Evolutionary conservation across 2,329 filamentous ascomycete species (phyloP), one percentile per base, ranked within the genome.

Genomic region (Paracorniculantispora psalliotae): DNA sequence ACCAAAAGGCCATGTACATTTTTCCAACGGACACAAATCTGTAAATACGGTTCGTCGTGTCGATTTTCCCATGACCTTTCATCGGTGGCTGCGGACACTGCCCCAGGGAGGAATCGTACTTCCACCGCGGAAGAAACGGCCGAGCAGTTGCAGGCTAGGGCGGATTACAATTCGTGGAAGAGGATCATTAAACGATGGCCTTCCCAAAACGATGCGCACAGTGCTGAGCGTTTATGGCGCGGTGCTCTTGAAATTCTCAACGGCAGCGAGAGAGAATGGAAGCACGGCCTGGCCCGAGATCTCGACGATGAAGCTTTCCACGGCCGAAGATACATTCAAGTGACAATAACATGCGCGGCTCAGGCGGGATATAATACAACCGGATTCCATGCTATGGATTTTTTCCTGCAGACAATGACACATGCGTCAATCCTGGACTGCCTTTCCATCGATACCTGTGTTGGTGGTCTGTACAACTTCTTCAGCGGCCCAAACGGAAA

Each of bases 391-490:
- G 54, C 54, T 12, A 50, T 49, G 46, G 43, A n/a, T 5, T 43
- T 9, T 30, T 50, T 57, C 10, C 54, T 57, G 1, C 54, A 50
- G 35, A 44, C 54, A n/a, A 57, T 57, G 54, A 57, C 54, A 28
- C 54, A 57, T n/a, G 19, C 23, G 15, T 41, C 54, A 23, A 21
- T 57, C 33, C 46, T 57, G 33, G 54, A 57, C 28, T 57, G 54
- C 17, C 54, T 57, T 46, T 49, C 54, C 33, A 39, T 57, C 21
- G 54, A 57, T 33, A 57, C 44, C 44, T 57, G n/a, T n/a, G 54
- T 57, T 23, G 54, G 54, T 26, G 46, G 44, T 1, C 44, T 57
- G 25, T 57, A 57, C 54, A 57, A 43, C 35, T 57, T 57, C 19
- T 49, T 57, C 44, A 57, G 54, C 37, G 54, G 54, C 46, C 10